Conservation (phyloP, 306 rosid species). For the Cicer pinnatifidum region DNA sequence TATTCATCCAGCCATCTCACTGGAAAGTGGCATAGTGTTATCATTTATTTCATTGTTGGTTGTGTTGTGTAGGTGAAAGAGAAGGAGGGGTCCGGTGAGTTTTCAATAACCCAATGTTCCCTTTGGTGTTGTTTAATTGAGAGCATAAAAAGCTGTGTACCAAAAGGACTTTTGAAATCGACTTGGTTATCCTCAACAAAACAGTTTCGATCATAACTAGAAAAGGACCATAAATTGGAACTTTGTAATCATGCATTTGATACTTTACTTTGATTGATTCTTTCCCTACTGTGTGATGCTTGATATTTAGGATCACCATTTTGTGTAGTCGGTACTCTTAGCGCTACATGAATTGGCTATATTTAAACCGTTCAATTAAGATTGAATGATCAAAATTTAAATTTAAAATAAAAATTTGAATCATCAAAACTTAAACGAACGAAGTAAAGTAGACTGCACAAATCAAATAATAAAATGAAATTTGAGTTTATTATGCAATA, state of each 20-base stretch:
- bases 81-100: constrained; percentile 43
- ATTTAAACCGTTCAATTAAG: too few species aligned
- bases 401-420: too few species aligned
- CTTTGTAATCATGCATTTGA: constrained; percentile 9
- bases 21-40: constrained; percentile 37
- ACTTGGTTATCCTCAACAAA: neutral
- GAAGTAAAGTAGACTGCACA: too few species aligned
- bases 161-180: neutral
- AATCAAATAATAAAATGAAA: too few species aligned
- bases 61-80: constrained; percentile 15
- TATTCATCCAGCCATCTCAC: constrained; percentile 9
- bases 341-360: too few species aligned
- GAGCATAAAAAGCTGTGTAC: constrained; percentile 25
- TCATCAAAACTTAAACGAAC: too few species aligned
- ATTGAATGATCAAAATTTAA: too few species aligned
- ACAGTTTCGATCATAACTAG: constrained; percentile 28
- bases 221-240: neutral
- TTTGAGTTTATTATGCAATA: too few species aligned
- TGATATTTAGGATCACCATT: neutral
- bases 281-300: neutral
- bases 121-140: constrained; percentile 5
- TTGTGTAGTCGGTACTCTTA: too few species aligned
- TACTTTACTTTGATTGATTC: constrained; percentile 35
- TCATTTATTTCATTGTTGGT: constrained; percentile 32
- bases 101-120: constrained; percentile 4